Evolutionary conservation across 495 filamentous ascomycete species (phyloP).

Genomic region (Neurospora sp.): DNA sequence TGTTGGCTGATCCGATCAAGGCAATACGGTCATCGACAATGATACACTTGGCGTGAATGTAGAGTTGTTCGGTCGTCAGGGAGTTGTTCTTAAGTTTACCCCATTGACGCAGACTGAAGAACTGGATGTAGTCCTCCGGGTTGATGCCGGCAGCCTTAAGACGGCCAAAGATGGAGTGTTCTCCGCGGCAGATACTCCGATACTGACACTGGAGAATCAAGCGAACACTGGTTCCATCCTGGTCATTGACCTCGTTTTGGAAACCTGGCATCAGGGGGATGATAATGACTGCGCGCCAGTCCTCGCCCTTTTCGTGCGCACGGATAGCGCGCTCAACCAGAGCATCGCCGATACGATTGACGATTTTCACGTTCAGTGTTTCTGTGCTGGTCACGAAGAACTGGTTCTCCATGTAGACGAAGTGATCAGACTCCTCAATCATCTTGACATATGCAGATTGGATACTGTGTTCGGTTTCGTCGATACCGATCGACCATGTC

Average conservation of each 20-base stretch:
- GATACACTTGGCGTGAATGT: constrained; percentile 97
- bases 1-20: constrained; percentile 96
- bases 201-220: constrained; percentile 98
- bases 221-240: constrained; percentile 87
- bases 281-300: constrained; percentile 88
- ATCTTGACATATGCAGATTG: constrained; percentile 91
- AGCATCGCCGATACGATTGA: constrained; percentile 91
- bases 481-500: constrained; percentile 85
- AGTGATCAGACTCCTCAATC: constrained; percentile 91
- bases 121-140: constrained; percentile 92
- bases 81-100: constrained; percentile 78
- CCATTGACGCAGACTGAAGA: constrained; percentile 89
- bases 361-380: constrained; percentile 74
- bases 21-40: constrained; percentile 89
- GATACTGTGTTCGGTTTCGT: constrained; percentile 84
- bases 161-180: constrained; percentile 84
- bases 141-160: constrained; percentile 76
- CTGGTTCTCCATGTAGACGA: constrained; percentile 98
- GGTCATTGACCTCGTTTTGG: constrained; percentile 89
- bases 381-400: constrained; percentile 96
- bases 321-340: constrained; percentile 84
- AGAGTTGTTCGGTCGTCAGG: constrained; percentile 90
- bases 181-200: constrained; percentile 90
- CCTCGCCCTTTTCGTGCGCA: constrained; percentile 73
- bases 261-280: constrained; percentile 98